Conservation (phyloP, 768 basidiomycete species). For the Chalciporus piperatus region DNA sequence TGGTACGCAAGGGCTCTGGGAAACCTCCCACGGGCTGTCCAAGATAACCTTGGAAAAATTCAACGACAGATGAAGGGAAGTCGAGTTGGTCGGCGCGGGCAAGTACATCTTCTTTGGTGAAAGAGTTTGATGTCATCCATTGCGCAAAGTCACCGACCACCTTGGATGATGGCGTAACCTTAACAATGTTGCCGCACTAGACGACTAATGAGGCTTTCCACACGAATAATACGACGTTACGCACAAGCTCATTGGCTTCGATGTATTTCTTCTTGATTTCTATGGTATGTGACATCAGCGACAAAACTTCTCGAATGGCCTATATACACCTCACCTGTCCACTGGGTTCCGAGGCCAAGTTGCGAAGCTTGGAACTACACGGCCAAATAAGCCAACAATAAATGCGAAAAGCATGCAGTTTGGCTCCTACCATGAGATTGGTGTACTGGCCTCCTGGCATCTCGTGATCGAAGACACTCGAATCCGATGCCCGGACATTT, state of each 20-base stretch:
- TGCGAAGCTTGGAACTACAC: constrained; percentile 95
- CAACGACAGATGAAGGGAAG: constrained; percentile 95
- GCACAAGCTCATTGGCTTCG: constrained; percentile 91
- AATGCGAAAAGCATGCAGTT: constrained; percentile 14
- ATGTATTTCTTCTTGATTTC: constrained; percentile 99
- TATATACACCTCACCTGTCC: constrained; percentile 58
- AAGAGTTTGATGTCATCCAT: constrained; percentile 95
- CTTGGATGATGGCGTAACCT: constrained; percentile 99
- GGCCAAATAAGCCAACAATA: constrained; percentile 16
- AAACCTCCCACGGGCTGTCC: constrained; percentile 98
- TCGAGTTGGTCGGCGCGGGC: constrained; percentile 86
- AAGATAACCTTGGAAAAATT: constrained; percentile 99
- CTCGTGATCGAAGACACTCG: constrained; percentile 97
- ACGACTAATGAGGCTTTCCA: constrained; percentile 8
- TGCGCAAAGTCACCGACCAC: constrained; percentile 99
- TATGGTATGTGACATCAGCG: constrained; percentile 26
- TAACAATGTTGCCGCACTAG: constrained; percentile 96
- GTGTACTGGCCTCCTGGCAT: constrained; percentile 99
- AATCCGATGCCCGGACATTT: constrained; percentile 94
- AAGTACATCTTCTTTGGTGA: constrained; percentile 84
- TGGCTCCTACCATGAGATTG: constrained; percentile 76
- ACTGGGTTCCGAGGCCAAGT: constrained; percentile 94
- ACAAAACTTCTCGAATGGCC: constrained; percentile 7
- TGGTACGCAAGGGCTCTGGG: constrained; percentile 92
- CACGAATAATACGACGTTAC: constrained; percentile 22